Evolutionary conservation across 257 asterid genomes (phyloP).

Genomic region (Capsicum chinense): DNA sequence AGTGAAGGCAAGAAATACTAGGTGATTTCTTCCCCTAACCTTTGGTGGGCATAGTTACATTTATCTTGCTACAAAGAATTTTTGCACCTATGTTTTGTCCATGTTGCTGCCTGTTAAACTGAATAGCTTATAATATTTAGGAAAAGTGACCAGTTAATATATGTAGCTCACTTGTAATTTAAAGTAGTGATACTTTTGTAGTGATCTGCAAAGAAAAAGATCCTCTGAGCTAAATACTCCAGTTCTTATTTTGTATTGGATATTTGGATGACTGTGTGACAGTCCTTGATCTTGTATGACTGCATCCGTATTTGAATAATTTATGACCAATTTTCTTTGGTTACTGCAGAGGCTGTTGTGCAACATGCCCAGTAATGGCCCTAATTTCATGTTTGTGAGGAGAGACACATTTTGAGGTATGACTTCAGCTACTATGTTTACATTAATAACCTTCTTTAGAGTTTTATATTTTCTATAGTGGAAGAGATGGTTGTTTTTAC

Average conservation of each 20-base stretch:
- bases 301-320: neutral
- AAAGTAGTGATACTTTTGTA: neutral
- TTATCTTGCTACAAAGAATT: neutral
- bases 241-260: neutral
- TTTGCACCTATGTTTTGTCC: neutral
- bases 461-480: constrained; percentile 1
- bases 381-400: constrained; percentile 86
- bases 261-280: constrained; percentile 4
- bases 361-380: constrained; percentile 94
- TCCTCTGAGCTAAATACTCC: neutral
- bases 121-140: neutral
- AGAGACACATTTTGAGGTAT: constrained; percentile 81
- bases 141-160: neutral
- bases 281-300: neutral
- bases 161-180: constrained; percentile 7
- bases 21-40: neutral
- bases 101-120: neutral
- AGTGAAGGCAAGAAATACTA: neutral
- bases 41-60: neutral
- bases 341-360: constrained; percentile 83
- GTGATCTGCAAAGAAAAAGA: neutral
- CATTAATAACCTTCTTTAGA: neutral
- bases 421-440: constrained; percentile 35
- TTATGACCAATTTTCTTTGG: constrained; percentile 42
- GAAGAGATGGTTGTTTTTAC: constrained; percentile 10